Evolutionary conservation across 495 filamentous ascomycete genomes (phyloP).

Genomic region (Penicillium goetzii): DNA sequence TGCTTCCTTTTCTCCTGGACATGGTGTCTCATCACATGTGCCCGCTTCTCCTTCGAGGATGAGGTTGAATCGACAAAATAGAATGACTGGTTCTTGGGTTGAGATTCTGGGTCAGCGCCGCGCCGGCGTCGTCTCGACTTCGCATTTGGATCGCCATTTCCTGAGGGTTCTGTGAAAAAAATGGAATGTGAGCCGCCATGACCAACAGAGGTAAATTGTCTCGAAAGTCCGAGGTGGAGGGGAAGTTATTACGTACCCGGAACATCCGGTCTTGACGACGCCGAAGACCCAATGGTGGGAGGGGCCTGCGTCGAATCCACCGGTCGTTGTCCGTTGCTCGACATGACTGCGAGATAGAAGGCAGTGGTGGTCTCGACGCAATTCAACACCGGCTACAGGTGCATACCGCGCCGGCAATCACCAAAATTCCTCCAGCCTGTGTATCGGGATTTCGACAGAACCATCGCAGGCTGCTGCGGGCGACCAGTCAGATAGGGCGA

Average conservation of each 20-base stretch:
- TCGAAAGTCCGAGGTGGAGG: not conserved
- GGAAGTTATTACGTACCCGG: constrained; percentile 22
- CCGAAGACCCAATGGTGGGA: constrained; percentile 3
- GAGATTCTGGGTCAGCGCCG: constrained; percentile 21
- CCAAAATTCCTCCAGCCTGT: constrained; percentile 32
- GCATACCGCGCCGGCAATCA: constrained; percentile 32
- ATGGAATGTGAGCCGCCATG: not conserved
- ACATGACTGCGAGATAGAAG: constrained; percentile 35
- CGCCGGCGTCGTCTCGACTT: constrained; percentile 36
- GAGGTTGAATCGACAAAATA: constrained; percentile 52
- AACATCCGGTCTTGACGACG: constrained; percentile 15
- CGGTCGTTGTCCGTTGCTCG: constrained; percentile 25
- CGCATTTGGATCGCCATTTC: constrained; percentile 23
- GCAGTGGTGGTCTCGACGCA: constrained; percentile 18
- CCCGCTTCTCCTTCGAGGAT: constrained; percentile 50
- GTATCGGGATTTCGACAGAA: constrained; percentile 25
- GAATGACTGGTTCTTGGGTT: constrained; percentile 42
- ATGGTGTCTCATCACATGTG: constrained; percentile 56
- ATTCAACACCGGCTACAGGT: constrained; percentile 27
- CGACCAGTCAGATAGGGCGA: constrained; percentile 13
- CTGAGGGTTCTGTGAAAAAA: constrained; percentile 25
- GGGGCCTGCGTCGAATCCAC: constrained; percentile 16
- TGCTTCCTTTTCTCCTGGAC: constrained; percentile 50
- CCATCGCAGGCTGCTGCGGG: constrained; percentile 30
- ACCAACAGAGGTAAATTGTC: not conserved